Evolutionary conservation across 495 filamentous ascomycete species (phyloP), one percentile per base, ranked within the genome.

Genomic region (Geoglossum glabrum): DNA sequence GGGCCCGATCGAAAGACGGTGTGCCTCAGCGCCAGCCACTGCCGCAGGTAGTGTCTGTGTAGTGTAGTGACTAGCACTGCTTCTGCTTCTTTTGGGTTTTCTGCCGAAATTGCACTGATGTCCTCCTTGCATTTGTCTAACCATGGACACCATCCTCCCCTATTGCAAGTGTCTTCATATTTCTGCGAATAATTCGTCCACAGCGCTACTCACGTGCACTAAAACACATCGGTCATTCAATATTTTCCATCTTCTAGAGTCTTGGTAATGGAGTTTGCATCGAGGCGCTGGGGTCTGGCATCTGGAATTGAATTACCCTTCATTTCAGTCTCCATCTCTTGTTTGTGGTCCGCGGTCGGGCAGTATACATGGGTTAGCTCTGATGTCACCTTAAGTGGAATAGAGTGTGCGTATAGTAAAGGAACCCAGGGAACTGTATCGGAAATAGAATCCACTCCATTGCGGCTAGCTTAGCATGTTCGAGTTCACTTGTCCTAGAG

Each of bases 401-500:
- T 9, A 28, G 49, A n/a, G n/a, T n/a, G n/a, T n/a, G n/a, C 15
- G 49, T 27, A 31, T 52, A 26, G 23, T 52, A 30, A 27, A 28
- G 40, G 40, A 45, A 45, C 40, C 11, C 4, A 45, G 40, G 40
- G 17, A 19, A 45, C 40, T 19, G n/a, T 13, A 17, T 45, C 40
- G 40, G 10, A 21, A 45, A 56, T 27, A 56, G 23, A 23, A 52
- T 30, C 25, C 28, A 52, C 25, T 50, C 46, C 19, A 50, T 25
- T 50, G 46, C 17, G 17, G 17, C 31, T 11, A 4, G 31, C 31
- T 34, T 11, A 34, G 31, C 17, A 15, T 28, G 50, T 15, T 21
- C 56, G 70, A 71, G 56, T 15, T 40, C n/a, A n/a, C n/a, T 15
- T 40, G 1, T 40, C 4, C 2, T 40, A 40, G 11, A 40, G 1